Evolutionary conservation across 129 eudicot genomes (phyloP), one percentile per base, ranked within the genome.

Genomic region (Chrysanthemum lavandulifolium): DNA sequence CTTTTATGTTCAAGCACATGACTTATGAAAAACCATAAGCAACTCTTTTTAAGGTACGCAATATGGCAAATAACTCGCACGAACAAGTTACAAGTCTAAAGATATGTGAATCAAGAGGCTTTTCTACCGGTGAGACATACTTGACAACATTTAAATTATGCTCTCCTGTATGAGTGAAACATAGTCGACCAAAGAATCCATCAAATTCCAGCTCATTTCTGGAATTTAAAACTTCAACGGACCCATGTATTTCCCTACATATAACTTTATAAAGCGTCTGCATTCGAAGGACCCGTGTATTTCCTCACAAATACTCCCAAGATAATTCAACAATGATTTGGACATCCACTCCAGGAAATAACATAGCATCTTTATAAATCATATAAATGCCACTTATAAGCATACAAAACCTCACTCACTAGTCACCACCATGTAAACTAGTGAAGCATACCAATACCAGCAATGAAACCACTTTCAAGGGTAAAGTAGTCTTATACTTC

Each of bases 291-390:
- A 58, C 47, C 67, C 76, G 45, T 59, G 76, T 72, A 57, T 14
- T 21, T 36, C 57, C 10, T 73, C 18, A 57, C 15, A 45, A 10
- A 47, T 47, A 60, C 59, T 23, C 40, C 25, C 49, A 73, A 48
- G 60, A 66, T 19, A 65, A 56, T 40, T 75, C 73, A 75, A 75
- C 73, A 65, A 75, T 13, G 79, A 75, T 65, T 65, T 75, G 79
- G 79, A 66, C 79, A 66, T 65, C 31, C 79, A 75, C 59, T 55
- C 56, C 58, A 43, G 57, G 66, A 65, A 75, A 75, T 7, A 27
- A 75, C 49, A 55, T 45, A 54, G 59, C 72, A 65, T 65, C 67
- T 63, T 49, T 0, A 21, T 21, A 8, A 73, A 23, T 52, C 73
- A 68, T 14, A 52, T 13, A 61, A 72, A 54, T 56, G 73, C 79